Conservation (phyloP, 2,329 filamentous ascomycete species). For the Fusarium devonianum region DNA sequence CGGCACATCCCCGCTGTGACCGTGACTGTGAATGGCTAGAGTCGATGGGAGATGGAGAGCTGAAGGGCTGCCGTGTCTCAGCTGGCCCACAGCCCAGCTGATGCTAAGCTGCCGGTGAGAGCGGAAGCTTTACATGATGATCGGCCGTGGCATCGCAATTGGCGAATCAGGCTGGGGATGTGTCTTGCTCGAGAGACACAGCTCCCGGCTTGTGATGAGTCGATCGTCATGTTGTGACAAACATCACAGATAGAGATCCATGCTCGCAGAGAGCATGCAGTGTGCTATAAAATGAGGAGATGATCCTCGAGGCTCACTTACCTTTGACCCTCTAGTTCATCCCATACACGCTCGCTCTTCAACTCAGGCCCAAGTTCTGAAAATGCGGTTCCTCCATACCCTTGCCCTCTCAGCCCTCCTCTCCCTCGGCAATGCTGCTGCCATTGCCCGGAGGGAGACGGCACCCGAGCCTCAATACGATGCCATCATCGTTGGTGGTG, state of each 20-base stretch:
- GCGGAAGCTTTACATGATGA: slow-evolving; percentile 4
- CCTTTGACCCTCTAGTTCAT: neutral
- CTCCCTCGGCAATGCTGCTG: slow-evolving; percentile 25
- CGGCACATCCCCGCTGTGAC: neutral
- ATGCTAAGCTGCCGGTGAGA: slow-evolving; percentile 1
- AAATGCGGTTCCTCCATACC: slow-evolving; percentile 29
- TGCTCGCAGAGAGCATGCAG: neutral
- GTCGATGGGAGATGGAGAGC: neutral
- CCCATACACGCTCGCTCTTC: neutral
- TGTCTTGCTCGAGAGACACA: slow-evolving; percentile 1
- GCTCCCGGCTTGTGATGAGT: neutral
- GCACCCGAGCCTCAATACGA: slow-evolving; percentile 51
- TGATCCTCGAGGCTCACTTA: neutral
- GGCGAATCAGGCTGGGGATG: neutral
- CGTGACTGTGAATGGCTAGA: slow-evolving; percentile 3
- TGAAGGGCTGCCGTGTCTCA: slow-evolving; percentile 14
- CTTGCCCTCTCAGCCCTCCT: slow-evolving; percentile 17
- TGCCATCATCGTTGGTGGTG: slow-evolving; percentile 64
- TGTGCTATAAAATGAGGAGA: slow-evolving; percentile 2
- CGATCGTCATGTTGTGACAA: slow-evolving; percentile 3
- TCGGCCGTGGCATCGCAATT: neutral
- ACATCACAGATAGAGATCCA: neutral
- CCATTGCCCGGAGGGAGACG: slow-evolving; percentile 8
- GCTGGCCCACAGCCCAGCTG: neutral
- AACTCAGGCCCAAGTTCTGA: neutral